Evolutionary conservation across 2,329 filamentous ascomycete genomes (phyloP).

Genomic region (Apiospora koreana): DNA sequence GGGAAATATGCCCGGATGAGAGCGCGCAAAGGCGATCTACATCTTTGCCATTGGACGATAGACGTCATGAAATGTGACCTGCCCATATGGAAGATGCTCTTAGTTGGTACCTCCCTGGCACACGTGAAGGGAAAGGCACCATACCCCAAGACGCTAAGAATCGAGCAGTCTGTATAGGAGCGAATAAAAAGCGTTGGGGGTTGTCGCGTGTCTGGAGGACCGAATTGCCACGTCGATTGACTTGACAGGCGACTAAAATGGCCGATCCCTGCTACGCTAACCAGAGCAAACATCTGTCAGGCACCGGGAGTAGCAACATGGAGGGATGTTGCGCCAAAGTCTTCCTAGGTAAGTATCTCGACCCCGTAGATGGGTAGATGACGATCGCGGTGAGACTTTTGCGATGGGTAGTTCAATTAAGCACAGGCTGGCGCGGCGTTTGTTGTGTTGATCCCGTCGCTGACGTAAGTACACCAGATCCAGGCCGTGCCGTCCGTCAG

Average conservation of each 20-base stretch:
- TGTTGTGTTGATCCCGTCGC: neutral
- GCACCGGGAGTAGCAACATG: too few relatives aligned
- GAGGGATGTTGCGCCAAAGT: neutral
- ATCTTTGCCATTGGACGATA: neutral
- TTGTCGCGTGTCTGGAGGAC: neutral
- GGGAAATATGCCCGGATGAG: neutral
- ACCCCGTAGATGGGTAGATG: neutral
- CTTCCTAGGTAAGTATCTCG: too few relatives aligned
- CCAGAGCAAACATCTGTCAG: neutral
- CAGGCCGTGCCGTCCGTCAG: too few relatives aligned
- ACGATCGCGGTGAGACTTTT: too few relatives aligned
- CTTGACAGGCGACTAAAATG: neutral
- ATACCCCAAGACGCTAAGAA: neutral
- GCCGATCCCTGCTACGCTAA: neutral
- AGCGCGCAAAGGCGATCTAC: neutral
- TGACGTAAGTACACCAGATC: too few relatives aligned
- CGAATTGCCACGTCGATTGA: neutral
- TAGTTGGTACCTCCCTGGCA: neutral
- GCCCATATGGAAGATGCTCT: neutral
- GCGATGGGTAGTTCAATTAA: neutral
- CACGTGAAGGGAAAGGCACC: neutral
- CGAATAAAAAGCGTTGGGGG: neutral
- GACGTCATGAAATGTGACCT: neutral
- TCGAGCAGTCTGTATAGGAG: too few relatives aligned
- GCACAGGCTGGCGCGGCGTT: neutral